Evolutionary conservation across 2,329 filamentous ascomycete species (phyloP).

Genomic region (Fusarium nygamai): DNA sequence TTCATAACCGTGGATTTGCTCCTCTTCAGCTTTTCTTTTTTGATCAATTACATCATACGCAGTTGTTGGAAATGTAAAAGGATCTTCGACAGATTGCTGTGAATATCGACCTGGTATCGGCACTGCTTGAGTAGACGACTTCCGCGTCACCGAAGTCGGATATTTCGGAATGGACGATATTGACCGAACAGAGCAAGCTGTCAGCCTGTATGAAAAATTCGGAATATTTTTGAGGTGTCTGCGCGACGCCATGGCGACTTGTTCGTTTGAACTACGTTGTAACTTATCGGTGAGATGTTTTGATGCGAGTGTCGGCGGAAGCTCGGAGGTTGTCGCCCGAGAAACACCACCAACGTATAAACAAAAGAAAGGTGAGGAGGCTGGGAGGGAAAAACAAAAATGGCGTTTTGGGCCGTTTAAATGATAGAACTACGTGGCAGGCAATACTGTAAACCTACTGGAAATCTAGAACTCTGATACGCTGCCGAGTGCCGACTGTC

Average conservation of each 20-base stretch:
- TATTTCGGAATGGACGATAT: neutral
- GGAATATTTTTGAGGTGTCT: fast-evolving
- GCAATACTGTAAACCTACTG: too few species aligned
- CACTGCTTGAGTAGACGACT: neutral
- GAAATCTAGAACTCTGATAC: neutral
- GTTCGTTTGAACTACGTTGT: fast-evolving
- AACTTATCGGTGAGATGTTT: neutral
- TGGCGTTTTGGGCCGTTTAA: fast-evolving
- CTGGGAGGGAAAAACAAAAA: neutral
- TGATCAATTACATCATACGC: neutral
- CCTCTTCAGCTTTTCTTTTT: constrained; percentile 46
- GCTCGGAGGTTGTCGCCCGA: neutral
- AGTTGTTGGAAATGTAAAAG: neutral
- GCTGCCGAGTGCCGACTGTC: neutral
- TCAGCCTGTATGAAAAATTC: fast-evolving
- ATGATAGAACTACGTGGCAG: neutral
- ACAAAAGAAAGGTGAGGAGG: neutral
- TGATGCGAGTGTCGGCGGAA: neutral
- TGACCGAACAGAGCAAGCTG: fast-evolving
- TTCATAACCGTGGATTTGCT: constrained; percentile 48
- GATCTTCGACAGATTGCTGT: neutral
- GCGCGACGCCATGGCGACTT: neutral
- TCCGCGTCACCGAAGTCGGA: neutral
- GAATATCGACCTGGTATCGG: neutral
- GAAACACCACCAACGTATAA: neutral